phyloP scores from a whole-genome alignment of 1,139 yeast genomes.

The Magnusiomyces sp. region DNA sequence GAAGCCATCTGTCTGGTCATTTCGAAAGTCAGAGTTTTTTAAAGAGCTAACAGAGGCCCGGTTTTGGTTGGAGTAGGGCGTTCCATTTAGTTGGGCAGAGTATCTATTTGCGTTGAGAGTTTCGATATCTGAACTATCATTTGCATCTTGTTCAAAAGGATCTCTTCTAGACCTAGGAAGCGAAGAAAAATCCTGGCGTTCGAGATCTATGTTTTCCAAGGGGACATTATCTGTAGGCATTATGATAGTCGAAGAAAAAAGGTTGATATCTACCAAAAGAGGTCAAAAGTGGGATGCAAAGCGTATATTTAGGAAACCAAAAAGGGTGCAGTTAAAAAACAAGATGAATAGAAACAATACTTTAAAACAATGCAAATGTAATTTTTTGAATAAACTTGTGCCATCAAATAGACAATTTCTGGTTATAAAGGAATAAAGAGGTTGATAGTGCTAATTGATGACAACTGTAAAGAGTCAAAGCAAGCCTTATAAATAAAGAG shows the following conservation, averaged over 20 bases:
- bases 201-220: background rate
- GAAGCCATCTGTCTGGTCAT: background rate
- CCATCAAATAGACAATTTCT: too few species aligned
- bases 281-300: background rate
- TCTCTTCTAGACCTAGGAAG: slow-evolving; percentile 1
- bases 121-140: slow-evolving; percentile 3
- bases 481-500: too few species aligned
- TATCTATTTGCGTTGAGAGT: background rate
- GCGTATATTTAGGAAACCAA: background rate
- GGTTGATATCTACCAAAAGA: background rate
- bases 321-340: background rate
- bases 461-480: too few species aligned
- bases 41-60: background rate
- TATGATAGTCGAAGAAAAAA: background rate
- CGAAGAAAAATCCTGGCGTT: background rate
- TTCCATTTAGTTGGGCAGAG: background rate
- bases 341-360: background rate
- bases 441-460: too few species aligned
- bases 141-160: background rate
- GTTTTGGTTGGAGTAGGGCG: background rate
- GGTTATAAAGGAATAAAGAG: too few species aligned
- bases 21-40: background rate
- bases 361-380: background rate
- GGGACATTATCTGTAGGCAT: background rate
- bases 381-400: background rate